Evolutionary conservation across 306 rosid species (phyloP).

Genomic region (Fagus crenata): DNA sequence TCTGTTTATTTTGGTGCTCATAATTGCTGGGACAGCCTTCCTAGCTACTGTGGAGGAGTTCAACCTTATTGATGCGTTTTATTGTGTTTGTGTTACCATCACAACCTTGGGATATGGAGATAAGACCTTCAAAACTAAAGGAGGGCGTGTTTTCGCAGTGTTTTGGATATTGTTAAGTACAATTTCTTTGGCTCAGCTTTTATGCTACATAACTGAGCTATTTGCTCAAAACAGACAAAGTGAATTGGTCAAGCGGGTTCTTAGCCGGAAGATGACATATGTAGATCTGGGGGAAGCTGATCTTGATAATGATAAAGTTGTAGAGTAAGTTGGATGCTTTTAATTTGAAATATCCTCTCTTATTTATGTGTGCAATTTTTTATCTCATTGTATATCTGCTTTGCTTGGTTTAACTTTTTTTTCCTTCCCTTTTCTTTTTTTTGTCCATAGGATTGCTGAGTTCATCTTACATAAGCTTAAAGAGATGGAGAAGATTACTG

Average conservation of each 20-base stretch:
- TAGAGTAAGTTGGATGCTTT: conserved; percentile 57
- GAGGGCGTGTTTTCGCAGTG: conserved; percentile 74
- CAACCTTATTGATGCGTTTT: conserved; percentile 49
- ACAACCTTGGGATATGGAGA: conserved; percentile 70
- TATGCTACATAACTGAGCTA: conserved; percentile 74
- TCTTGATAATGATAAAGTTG: conserved; percentile 62
- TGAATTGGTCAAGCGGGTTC: conserved; percentile 60
- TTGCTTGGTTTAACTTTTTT: not conserved
- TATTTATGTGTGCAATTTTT: not conserved
- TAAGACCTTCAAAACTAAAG: conserved; percentile 70
- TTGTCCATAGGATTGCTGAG: conserved; percentile 54
- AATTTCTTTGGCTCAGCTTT: conserved; percentile 68
- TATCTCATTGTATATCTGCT: not conserved
- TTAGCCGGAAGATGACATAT: conserved; percentile 49
- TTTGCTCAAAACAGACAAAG: conserved; percentile 62
- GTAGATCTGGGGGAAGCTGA: conserved; percentile 85
- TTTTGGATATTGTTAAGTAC: conserved; percentile 80
- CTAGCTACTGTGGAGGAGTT: conserved; percentile 37
- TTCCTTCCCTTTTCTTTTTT: not conserved
- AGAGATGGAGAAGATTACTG: conserved; percentile 73
- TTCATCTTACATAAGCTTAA: conserved; percentile 64
- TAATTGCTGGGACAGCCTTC: conserved; percentile 38
- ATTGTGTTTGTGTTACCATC: conserved; percentile 53
- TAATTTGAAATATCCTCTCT: not conserved
- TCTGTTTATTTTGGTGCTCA: conserved; percentile 36